Percentiles rank a stretch among this genome's conserved stretches.
Conservation (phyloP, 495 filamentous ascomycete genomes). For the Xylaria sp. region DNA sequence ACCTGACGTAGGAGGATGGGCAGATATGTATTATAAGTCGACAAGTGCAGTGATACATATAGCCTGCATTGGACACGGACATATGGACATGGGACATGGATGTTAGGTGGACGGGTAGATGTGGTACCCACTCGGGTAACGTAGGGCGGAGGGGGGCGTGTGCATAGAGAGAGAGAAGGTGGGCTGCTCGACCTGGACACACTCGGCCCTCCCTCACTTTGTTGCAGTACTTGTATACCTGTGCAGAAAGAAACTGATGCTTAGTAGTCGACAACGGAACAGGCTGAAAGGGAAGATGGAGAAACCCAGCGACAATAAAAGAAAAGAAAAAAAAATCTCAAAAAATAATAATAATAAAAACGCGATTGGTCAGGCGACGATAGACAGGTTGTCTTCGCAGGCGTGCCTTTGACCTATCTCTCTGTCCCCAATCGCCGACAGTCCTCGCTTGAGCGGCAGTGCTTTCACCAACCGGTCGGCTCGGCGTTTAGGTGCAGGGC, state of each 20-base stretch:
- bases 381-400: background rate
- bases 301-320: background rate
- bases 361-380: background rate
- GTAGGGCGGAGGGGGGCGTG: slow-evolving; percentile 5
- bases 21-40: slow-evolving; percentile 14
- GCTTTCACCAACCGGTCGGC: background rate
- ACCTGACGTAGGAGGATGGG: slow-evolving; percentile 21
- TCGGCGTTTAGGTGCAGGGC: slow-evolving; percentile 1
- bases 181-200: background rate
- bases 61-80: background rate
- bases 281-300: slow-evolving; percentile 12
- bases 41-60: background rate
- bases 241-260: background rate
- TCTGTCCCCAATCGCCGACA: background rate
- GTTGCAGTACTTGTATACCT: background rate
- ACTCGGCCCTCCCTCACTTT: background rate
- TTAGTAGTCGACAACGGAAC: slow-evolving; percentile 1
- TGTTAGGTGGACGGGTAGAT: background rate
- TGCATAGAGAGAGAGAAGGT: background rate
- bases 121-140: slow-evolving; percentile 12
- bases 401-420: background rate
- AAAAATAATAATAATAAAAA: slow-evolving; percentile 2
- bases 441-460: background rate
- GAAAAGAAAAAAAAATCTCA: too few relatives aligned
- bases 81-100: background rate